These are phyloP conservation scores for Phlegmacium glaucopus DNA, from an alignment of 768 basidiomycete genomes.

Conservation along the genomic window DNA sequence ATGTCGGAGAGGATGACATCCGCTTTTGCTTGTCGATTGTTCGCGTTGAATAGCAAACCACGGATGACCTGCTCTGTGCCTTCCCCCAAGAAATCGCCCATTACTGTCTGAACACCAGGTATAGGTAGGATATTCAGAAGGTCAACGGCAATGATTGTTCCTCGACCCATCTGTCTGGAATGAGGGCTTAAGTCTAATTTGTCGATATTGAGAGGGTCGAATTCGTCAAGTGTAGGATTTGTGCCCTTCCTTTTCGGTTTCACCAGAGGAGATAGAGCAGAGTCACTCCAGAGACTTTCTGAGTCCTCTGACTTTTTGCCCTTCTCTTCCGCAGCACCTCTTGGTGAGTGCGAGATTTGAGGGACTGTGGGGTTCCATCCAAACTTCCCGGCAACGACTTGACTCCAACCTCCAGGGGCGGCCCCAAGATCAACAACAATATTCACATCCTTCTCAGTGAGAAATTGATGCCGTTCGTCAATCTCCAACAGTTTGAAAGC, in stretches of 20 bases:
- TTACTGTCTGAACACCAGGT: slow-evolving; percentile 67
- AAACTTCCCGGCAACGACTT: slow-evolving; percentile 68
- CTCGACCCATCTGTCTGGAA: slow-evolving; percentile 23
- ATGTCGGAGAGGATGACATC: slow-evolving; percentile 90
- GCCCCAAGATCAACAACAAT: slow-evolving; percentile 86
- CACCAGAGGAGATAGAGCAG: not conserved
- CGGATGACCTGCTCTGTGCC: slow-evolving; percentile 44
- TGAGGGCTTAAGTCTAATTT: slow-evolving; percentile 8
- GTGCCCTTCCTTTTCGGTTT: slow-evolving; percentile 7
- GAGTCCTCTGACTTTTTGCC: slow-evolving; percentile 2
- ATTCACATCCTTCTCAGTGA: slow-evolving; percentile 47
- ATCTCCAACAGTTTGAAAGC: slow-evolving; percentile 92
- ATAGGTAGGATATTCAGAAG: slow-evolving; percentile 70
- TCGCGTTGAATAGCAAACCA: slow-evolving; percentile 24
- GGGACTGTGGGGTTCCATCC: slow-evolving; percentile 37
- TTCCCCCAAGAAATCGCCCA: slow-evolving; percentile 73
- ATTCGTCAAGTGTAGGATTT: slow-evolving; percentile 25
- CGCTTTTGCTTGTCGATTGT: slow-evolving; percentile 40
- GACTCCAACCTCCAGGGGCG: slow-evolving; percentile 94
- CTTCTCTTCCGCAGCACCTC: not conserved
- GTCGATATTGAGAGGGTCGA: slow-evolving; percentile 45
- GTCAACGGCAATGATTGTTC: slow-evolving; percentile 76
- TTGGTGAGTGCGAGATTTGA: not conserved
- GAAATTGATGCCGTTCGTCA: slow-evolving; percentile 51
- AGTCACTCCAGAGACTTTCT: not conserved